Conservation (phyloP, 2,329 filamentous ascomycete species). For the Penicillium sp. region DNA sequence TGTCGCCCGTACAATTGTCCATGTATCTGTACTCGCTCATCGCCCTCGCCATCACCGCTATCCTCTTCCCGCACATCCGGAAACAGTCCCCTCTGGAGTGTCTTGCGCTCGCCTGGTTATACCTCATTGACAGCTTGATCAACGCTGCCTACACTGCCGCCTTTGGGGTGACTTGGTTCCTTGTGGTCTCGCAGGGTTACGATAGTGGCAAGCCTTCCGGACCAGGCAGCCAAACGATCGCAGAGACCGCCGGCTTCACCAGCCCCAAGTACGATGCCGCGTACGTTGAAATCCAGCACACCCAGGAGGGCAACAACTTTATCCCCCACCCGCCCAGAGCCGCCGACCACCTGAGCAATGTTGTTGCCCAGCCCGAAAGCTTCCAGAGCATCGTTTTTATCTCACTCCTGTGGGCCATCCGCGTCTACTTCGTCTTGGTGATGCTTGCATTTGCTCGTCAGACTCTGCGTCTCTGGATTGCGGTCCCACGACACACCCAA, state of each 20-base stretch:
- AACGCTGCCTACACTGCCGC: conserved; percentile 79
- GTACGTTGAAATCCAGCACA: conserved; percentile 53
- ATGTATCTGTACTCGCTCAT: conserved; percentile 88
- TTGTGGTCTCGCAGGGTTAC: conserved; percentile 65
- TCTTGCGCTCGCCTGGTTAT: conserved; percentile 80
- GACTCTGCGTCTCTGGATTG: conserved; percentile 65
- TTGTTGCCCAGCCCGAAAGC: conserved; percentile 65
- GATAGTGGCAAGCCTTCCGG: conserved; percentile 45
- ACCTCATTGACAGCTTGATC: conserved; percentile 77
- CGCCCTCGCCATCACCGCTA: conserved; percentile 66
- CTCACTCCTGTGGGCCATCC: conserved; percentile 69
- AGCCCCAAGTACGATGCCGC: conserved; percentile 62
- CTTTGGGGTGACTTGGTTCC: conserved; percentile 85
- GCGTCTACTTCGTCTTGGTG: conserved; percentile 81
- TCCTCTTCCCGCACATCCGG: conserved; percentile 78
- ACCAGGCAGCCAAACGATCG: conserved; percentile 58
- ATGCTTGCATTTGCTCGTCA: conserved; percentile 80
- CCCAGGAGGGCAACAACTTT: conserved; percentile 46
- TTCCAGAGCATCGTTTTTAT: conserved; percentile 79
- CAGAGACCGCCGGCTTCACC: conserved; percentile 66
- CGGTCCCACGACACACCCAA: conserved; percentile 40
- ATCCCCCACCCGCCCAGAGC: conserved; percentile 48
- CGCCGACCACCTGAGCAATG: conserved; percentile 58
- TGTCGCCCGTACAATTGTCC: conserved; percentile 79
- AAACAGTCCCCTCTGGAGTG: conserved; percentile 76